Percentiles rank a stretch among this genome's conserved stretches.
Evolutionary conservation across 768 basidiomycete species (phyloP).

Genomic region (Chiua virens): DNA sequence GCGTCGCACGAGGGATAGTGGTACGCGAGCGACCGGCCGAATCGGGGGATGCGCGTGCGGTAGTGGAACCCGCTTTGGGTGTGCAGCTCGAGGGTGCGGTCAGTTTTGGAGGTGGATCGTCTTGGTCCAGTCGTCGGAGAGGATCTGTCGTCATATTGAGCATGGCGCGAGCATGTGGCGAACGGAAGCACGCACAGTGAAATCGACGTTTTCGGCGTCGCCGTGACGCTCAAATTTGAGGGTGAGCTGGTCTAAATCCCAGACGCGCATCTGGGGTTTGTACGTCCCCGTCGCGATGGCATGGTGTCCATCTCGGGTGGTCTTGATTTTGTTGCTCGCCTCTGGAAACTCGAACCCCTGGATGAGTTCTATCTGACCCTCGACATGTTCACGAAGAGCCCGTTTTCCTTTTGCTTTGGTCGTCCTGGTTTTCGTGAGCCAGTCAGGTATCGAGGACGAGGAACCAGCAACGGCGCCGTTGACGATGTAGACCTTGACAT

Average conservation of each 20-base stretch:
- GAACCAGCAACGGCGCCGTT: constrained; percentile 89
- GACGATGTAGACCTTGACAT: constrained; percentile 91
- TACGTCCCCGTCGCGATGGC: constrained; percentile 94
- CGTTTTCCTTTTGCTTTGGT: constrained; percentile 57
- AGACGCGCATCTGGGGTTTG: constrained; percentile 96
- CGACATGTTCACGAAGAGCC: constrained; percentile 66
- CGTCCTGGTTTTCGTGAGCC: constrained; percentile 77
- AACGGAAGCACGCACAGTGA: constrained; percentile 77
- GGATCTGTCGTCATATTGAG: constrained; percentile 52
- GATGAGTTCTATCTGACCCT: constrained; percentile 86
- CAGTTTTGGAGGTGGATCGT: constrained; percentile 94
- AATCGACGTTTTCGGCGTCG: constrained; percentile 97
- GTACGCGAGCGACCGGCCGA: constrained; percentile 90
- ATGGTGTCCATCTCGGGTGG: constrained; percentile 90
- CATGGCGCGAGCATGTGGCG: neutral
- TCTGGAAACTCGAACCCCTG: constrained; percentile 98
- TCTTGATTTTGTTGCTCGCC: constrained; percentile 88
- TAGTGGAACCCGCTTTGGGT: constrained; percentile 94
- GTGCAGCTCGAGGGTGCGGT: constrained; percentile 92
- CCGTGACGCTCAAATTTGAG: constrained; percentile 96
- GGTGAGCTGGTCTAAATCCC: constrained; percentile 90
- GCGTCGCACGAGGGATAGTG: constrained; percentile 94
- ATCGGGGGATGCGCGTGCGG: constrained; percentile 89
- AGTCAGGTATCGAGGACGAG: constrained; percentile 91
- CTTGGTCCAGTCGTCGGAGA: constrained; percentile 99